Percentiles rank a stretch among this genome's conserved stretches.
These are phyloP conservation scores for Colletotrichum sp. DNA, from an alignment of 2,329 filamentous ascomycete species.

Conservation along the genomic window DNA sequence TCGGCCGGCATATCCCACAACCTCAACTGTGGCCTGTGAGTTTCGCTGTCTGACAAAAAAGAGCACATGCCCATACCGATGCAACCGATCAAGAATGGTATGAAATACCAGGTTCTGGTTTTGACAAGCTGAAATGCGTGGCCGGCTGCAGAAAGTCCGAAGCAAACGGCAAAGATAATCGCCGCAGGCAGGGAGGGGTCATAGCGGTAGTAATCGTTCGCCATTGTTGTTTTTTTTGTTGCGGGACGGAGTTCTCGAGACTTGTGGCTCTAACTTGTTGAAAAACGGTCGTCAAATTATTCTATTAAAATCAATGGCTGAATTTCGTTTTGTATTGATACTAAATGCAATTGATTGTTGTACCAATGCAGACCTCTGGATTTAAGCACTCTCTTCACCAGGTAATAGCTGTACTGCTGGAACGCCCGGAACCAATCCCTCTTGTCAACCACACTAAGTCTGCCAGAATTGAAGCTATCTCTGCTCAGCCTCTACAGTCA, in stretches of 20 bases:
- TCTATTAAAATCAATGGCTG: background rate
- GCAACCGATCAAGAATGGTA: conserved; percentile 56
- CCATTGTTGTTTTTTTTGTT: background rate
- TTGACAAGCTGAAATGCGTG: conserved; percentile 45
- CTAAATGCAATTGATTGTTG: background rate
- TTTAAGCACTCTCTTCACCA: background rate
- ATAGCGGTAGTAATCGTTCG: conserved; percentile 48
- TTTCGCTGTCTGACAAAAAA: background rate
- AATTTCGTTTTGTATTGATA: background rate
- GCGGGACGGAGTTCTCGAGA: background rate
- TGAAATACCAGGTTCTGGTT: conserved; percentile 56
- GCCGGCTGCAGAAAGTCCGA: conserved; percentile 40
- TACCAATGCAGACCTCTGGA: background rate
- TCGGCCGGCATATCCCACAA: conserved; percentile 57
- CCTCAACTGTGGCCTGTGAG: conserved; percentile 41
- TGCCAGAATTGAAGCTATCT: background rate
- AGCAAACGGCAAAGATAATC: conserved; percentile 44
- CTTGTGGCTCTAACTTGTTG: background rate
- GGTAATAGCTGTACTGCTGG: background rate
- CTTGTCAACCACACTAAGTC: background rate
- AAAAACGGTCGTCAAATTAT: background rate
- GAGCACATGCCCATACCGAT: conserved; percentile 39
- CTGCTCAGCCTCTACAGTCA: background rate
- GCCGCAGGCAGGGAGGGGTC: conserved; percentile 49
- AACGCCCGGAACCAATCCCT: background rate